Conservation (phyloP, 495 filamentous ascomycete species). For the Wilcoxina mikolae region DNA sequence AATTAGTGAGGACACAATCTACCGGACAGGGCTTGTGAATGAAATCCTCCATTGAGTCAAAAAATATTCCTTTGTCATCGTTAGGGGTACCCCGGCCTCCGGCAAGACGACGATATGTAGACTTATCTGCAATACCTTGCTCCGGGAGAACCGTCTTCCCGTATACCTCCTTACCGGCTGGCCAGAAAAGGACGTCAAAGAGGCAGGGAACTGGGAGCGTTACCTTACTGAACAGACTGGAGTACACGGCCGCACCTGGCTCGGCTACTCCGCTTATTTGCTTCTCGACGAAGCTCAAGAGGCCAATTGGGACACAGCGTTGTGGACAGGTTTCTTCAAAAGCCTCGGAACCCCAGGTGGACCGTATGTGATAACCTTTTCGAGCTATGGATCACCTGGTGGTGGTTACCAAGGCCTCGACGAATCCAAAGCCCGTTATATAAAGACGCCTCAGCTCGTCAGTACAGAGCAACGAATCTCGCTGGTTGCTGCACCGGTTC, state of each 20-base stretch:
- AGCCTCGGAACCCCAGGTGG: not conserved
- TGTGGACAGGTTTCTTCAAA: not conserved
- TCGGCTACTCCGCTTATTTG: not conserved
- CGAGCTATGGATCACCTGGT: not conserved
- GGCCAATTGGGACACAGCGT: not conserved
- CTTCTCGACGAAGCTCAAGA: not conserved
- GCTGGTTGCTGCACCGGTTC: not conserved
- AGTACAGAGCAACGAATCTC: not conserved
- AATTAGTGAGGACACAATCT: no score
- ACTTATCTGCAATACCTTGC: not conserved
- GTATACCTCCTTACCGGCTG: not conserved
- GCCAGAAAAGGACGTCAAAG: not conserved
- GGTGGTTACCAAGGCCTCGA: not conserved
- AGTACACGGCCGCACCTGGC: not conserved
- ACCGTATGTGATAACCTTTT: not conserved
- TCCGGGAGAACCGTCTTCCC: not conserved
- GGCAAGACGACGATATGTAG: not conserved
- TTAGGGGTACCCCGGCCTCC: not conserved
- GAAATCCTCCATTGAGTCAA: no score
- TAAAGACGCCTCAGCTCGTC: not conserved
- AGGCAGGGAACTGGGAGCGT: not conserved
- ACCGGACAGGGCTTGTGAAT: no score
- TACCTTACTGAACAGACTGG: not conserved
- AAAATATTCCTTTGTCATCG: not conserved
- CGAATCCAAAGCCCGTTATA: not conserved